Percentiles rank a stretch among this genome's conserved stretches.
Evolutionary conservation across 495 filamentous ascomycete genomes (phyloP).

Genomic region (Durotheca rogersii): DNA sequence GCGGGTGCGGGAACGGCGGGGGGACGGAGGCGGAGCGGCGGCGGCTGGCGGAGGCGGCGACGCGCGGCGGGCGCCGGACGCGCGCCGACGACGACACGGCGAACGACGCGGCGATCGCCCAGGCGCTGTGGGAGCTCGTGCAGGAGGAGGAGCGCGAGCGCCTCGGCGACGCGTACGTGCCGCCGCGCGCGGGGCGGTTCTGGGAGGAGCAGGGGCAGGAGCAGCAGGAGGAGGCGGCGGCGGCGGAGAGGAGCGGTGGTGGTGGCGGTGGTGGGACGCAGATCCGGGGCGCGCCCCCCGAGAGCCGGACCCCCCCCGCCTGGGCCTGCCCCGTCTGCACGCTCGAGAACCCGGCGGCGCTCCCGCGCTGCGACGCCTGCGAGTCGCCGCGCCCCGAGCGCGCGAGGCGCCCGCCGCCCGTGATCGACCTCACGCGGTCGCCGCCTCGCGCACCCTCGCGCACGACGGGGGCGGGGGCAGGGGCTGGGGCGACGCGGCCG

Average conservation of each 20-base stretch:
- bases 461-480: no score
- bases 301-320: no score
- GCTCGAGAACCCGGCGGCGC: conserved; percentile 71
- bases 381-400: conserved; percentile 65
- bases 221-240: no score
- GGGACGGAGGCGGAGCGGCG: conserved; percentile 58
- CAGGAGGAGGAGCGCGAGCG: conserved; percentile 67
- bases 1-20: conserved; percentile 75
- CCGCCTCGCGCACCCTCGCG: no score
- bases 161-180: conserved; percentile 65
- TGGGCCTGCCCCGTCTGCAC: conserved; percentile 85
- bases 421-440: conserved; percentile 38
- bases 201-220: no score
- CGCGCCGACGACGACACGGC: conserved; percentile 87
- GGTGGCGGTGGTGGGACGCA: no score
- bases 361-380: conserved; percentile 78
- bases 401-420: conserved; percentile 16
- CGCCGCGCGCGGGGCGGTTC: no score
- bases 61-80: conserved; percentile 73
- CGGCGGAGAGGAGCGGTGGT: no score
- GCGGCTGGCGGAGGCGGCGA: conserved; percentile 64
- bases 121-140: conserved; percentile 83
- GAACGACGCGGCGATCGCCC: conserved; percentile 84
- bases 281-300: no score
- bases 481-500: no score